These are phyloP conservation scores for Termitomyces bulborhizus DNA, from an alignment of 768 basidiomycete species.

Conservation along the genomic window DNA sequence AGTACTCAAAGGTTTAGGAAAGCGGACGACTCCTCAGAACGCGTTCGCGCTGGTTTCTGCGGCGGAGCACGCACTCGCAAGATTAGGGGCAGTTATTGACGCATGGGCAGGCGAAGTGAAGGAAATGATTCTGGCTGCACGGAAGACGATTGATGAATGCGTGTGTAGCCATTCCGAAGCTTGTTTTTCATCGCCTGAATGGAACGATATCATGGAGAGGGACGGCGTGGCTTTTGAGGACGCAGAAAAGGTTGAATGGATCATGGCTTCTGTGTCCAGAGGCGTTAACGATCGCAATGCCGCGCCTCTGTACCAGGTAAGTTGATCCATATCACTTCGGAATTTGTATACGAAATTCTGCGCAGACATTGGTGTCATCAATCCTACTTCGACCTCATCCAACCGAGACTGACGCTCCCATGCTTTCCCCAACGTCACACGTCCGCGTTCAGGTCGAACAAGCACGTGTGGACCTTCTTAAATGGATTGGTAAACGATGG, in stretches of 20 bases:
- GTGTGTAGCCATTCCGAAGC: conserved; percentile 52
- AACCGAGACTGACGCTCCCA: conserved; percentile 49
- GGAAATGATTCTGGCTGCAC: conserved; percentile 61
- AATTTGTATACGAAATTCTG: neutral
- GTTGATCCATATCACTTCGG: neutral
- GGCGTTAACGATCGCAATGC: conserved; percentile 63
- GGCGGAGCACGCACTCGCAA: conserved; percentile 52
- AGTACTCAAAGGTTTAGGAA: conserved; percentile 68
- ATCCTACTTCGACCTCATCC: conserved; percentile 67
- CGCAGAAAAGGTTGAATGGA: conserved; percentile 69
- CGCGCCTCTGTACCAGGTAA: conserved; percentile 70
- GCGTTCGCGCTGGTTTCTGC: conserved; percentile 66
- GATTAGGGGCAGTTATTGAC: conserved; percentile 52
- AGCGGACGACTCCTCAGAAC: conserved; percentile 60
- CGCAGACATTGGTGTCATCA: conserved; percentile 63
- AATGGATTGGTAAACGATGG: conserved; percentile 80
- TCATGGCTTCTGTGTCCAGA: conserved; percentile 59
- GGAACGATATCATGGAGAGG: conserved; percentile 68
- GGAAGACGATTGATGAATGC: conserved; percentile 57
- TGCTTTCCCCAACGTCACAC: conserved; percentile 64
- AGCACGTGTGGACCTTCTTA: conserved; percentile 56
- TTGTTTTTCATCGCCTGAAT: conserved; percentile 65
- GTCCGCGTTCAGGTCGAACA: conserved; percentile 72
- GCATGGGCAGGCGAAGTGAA: conserved; percentile 63
- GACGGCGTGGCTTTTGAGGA: conserved; percentile 76